Evolutionary conservation across 2,329 filamentous ascomycete species (phyloP).

Genomic region (Cytospora piceae): DNA sequence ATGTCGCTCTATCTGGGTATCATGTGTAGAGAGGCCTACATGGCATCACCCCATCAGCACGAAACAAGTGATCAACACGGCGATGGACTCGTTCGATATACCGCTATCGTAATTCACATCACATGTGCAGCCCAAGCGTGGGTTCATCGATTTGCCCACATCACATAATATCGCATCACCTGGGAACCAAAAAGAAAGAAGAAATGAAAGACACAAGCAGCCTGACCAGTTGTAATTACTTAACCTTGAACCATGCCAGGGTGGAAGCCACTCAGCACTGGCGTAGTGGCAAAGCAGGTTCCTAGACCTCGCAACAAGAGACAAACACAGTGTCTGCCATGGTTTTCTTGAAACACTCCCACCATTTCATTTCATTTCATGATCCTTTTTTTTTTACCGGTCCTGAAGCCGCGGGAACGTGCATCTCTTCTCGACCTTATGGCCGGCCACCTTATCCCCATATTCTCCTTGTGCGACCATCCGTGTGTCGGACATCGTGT

Average conservation of each 20-base stretch:
- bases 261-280: not conserved
- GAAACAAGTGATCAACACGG: not conserved
- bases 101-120: not conserved
- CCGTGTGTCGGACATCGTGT: not conserved
- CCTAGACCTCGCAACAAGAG: not conserved
- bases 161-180: not conserved
- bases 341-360: not conserved
- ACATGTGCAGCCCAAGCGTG: not conserved
- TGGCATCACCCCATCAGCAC: not conserved
- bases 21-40: not conserved
- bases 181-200: not conserved
- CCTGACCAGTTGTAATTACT: not conserved
- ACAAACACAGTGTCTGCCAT: conserved; percentile 6
- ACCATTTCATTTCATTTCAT: too few species aligned
- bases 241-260: not conserved
- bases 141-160: not conserved
- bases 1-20: not conserved
- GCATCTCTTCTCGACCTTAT: conserved; percentile 8
- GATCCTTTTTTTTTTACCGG: not conserved
- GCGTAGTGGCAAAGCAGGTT: not conserved
- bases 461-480: not conserved
- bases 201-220: not conserved
- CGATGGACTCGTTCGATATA: not conserved
- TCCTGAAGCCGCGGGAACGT: not conserved
- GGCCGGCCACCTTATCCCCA: not conserved